Evolutionary conservation across 192 early-diverging fungal species (phyloP), one percentile per base, ranked within the genome.

Genomic region (Backusella mclennaniae): DNA sequence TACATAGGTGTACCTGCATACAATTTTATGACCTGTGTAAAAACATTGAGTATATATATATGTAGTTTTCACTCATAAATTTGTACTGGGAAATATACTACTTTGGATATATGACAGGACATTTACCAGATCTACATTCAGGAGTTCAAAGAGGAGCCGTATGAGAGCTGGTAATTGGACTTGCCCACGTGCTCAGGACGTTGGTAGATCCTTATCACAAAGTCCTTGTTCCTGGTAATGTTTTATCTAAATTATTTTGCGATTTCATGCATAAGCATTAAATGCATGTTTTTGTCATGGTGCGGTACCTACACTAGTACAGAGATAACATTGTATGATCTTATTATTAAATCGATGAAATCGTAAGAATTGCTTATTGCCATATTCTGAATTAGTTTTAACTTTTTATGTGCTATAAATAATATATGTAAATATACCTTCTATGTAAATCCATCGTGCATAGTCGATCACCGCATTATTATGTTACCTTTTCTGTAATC

Each of bases 121-220:
- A 79, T 41, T 68, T 79, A 4, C 79, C 85, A 15, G 90, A 93
- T 69, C 85, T 92, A 38, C 92, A 93, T 73, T 89, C 91, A 35
- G 92, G 90, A 23, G 89, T 92, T 31, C 88, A 89, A 80, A 90
- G 91, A 69, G 91, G 92, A 8, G 91, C 91, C 8, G 90, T 91
- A 38, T 89, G 84, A 21, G 90, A 93, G 68, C 92, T 91, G 21
- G 76, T 93, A 69, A 84, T 86, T n/a, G 89, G 89, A 59, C 80
- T 92, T 82, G 77, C 90, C 23, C 87, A 90, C 23, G 78, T 92
- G 2, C 70, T 93, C 1, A 78, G 90, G 19, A 80, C 83, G 53
- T 82, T 92, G 26, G 82, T 85, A 6, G 87, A 88, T 63, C 76
- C 84, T 9, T 75, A 83, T 42, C 88, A 88, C 49, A 79, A 81